A percentile compares a stretch with the other conserved stretches of the same genome.
Evolutionary conservation across 2,329 filamentous ascomycete species (phyloP).

Genomic region (Acrocalymma vagum): DNA sequence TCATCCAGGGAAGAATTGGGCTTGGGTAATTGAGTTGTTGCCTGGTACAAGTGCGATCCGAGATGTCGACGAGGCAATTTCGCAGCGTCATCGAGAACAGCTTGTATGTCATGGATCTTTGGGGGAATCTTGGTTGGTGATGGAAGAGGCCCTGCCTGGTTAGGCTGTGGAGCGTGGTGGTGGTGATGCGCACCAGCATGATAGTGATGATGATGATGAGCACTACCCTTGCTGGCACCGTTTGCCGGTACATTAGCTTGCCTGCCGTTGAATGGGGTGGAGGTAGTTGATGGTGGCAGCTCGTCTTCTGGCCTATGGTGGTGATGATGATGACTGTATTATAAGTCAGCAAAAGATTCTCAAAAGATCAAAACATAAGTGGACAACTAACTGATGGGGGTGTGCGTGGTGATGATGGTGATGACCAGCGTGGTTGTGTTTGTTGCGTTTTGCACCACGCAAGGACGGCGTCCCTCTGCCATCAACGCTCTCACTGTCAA

Average conservation of each 20-base stretch:
- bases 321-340: constrained; percentile 60
- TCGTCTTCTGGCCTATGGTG: constrained; percentile 63
- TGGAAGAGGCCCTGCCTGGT: constrained; percentile 31
- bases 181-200: constrained; percentile 46
- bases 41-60: constrained; percentile 83
- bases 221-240: constrained; percentile 34
- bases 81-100: constrained; percentile 75
- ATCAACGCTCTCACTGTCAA: constrained; percentile 71
- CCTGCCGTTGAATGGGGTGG: constrained; percentile 30
- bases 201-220: constrained; percentile 50
- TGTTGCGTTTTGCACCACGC: constrained; percentile 73
- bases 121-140: constrained; percentile 69
- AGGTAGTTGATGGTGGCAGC: constrained; percentile 33
- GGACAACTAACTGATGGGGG: constrained; percentile 58
- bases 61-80: constrained; percentile 79
- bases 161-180: constrained; percentile 36
- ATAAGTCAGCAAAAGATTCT: constrained; percentile 15
- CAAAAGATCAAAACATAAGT: too few species aligned
- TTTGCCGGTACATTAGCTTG: constrained; percentile 40
- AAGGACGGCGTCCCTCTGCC: constrained; percentile 68
- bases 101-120: constrained; percentile 62
- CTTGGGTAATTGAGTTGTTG: constrained; percentile 64
- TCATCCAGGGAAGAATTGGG: constrained; percentile 54
- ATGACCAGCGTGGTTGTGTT: constrained; percentile 58
- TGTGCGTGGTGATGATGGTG: constrained; percentile 68